Evolutionary conservation across 2,329 filamentous ascomycete species (phyloP).

Genomic region (Nannizziopsis barbatae): DNA sequence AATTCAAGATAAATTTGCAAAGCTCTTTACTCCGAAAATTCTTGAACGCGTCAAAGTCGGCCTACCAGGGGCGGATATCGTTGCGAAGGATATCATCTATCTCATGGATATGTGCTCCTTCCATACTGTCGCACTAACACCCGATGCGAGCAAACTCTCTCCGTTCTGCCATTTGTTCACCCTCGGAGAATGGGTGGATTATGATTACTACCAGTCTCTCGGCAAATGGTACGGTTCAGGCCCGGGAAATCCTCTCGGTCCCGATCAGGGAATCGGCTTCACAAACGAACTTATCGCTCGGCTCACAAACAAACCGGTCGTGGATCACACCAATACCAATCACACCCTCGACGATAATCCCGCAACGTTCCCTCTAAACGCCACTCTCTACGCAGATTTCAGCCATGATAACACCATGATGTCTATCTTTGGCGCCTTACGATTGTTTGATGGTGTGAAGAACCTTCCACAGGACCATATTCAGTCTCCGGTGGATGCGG

Average conservation of each 20-base stretch:
- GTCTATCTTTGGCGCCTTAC: conserved; percentile 62
- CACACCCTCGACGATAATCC: conserved; percentile 58
- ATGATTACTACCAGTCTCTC: conserved; percentile 70
- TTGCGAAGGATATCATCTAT: conserved; percentile 50
- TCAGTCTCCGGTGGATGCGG: conserved; percentile 42
- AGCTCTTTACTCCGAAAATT: conserved; percentile 56
- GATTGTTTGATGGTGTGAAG: conserved; percentile 58
- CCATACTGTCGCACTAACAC: conserved; percentile 55
- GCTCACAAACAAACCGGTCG: conserved; percentile 56
- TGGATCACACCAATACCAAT: conserved; percentile 66
- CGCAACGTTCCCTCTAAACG: conserved; percentile 60
- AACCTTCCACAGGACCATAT: conserved; percentile 42
- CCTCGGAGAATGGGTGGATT: conserved; percentile 59
- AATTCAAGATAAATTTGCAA: conserved; percentile 49
- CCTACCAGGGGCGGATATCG: conserved; percentile 57
- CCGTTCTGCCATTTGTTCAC: conserved; percentile 69
- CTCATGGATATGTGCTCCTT: conserved; percentile 89
- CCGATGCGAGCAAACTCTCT: conserved; percentile 45
- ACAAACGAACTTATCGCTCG: conserved; percentile 79
- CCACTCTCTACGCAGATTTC: conserved; percentile 72
- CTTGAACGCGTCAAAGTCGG: conserved; percentile 56
- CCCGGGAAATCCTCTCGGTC: conserved; percentile 63
- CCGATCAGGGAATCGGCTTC: conserved; percentile 78
- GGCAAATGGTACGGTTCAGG: conserved; percentile 78
- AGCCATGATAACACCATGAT: conserved; percentile 85